These are phyloP conservation scores for Mixia osmundae DNA, from an alignment of 1,284 basidiomycete species.

Conservation along the genomic window DNA sequence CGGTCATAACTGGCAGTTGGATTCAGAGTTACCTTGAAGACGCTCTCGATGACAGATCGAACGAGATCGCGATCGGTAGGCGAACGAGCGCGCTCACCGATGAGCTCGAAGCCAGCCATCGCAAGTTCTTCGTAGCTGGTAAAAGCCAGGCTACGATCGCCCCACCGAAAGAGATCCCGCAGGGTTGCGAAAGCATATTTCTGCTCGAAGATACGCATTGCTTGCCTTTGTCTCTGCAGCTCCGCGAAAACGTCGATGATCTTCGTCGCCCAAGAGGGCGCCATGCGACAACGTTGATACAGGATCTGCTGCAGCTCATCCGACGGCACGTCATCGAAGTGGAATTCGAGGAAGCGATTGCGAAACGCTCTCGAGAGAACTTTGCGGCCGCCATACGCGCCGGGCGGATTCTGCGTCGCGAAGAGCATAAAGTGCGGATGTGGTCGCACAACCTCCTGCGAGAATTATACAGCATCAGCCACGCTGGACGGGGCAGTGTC, in stretches of 20 bases:
- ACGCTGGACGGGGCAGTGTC: too few species aligned
- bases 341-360: slow-evolving; percentile 95
- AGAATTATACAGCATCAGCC: too few species aligned
- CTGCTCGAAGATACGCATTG: slow-evolving; percentile 82
- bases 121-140: slow-evolving; percentile 79
- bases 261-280: slow-evolving; percentile 70
- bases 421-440: slow-evolving; percentile 96
- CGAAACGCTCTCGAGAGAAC: slow-evolving; percentile 86
- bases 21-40: slow-evolving; percentile 74
- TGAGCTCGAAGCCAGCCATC: slow-evolving; percentile 90
- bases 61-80: slow-evolving; percentile 70
- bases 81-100: slow-evolving; percentile 71
- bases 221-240: slow-evolving; percentile 73
- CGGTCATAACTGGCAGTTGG: slow-evolving; percentile 38
- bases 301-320: slow-evolving; percentile 80
- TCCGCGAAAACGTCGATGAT: slow-evolving; percentile 87
- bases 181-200: slow-evolving; percentile 92
- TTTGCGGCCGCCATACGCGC: slow-evolving; percentile 90
- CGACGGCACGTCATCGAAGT: slow-evolving; percentile 93
- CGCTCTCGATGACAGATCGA: slow-evolving; percentile 70
- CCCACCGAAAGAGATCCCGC: slow-evolving; percentile 95
- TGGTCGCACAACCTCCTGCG: slow-evolving; percentile 73
- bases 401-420: slow-evolving; percentile 94
- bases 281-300: slow-evolving; percentile 65
- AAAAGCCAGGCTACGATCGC: slow-evolving; percentile 50